phyloP scores from a whole-genome alignment of 352 stramenopile species.

The Pythium phragmitis region DNA sequence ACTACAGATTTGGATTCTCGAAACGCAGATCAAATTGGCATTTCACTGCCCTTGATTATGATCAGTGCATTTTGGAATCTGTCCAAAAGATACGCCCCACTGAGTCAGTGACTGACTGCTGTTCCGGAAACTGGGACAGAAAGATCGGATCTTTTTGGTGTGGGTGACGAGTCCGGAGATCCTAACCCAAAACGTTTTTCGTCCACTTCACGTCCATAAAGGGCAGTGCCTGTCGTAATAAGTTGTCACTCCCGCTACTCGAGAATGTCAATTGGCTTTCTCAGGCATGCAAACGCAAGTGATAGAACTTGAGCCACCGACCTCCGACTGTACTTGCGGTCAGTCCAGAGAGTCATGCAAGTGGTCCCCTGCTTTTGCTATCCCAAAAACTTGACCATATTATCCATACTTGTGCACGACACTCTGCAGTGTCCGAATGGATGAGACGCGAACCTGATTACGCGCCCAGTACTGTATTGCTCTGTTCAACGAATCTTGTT shows the following conservation, averaged over 20 bases:
- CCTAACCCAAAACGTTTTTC: not conserved
- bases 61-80: not conserved
- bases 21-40: not conserved
- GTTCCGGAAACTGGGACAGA: slow-evolving; percentile 5
- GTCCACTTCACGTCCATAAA: slow-evolving; percentile 7
- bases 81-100: slow-evolving; percentile 8
- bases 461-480: not conserved
- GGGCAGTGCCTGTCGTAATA: not conserved
- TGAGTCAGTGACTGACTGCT: not conserved
- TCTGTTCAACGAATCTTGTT: no score
- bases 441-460: not conserved
- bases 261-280: no score
- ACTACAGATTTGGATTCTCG: not conserved
- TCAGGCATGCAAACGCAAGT: no score
- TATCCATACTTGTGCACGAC: not conserved
- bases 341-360: no score
- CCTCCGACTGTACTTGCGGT: no score
- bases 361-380: no score
- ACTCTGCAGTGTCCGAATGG: not conserved
- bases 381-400: no score
- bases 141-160: slow-evolving; percentile 11
- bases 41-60: no score
- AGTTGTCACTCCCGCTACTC: no score
- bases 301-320: no score
- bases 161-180: not conserved